These are phyloP conservation scores for Stevia rebaudiana DNA, from an alignment of 140 eudicot genomes.

Conservation along the genomic window DNA sequence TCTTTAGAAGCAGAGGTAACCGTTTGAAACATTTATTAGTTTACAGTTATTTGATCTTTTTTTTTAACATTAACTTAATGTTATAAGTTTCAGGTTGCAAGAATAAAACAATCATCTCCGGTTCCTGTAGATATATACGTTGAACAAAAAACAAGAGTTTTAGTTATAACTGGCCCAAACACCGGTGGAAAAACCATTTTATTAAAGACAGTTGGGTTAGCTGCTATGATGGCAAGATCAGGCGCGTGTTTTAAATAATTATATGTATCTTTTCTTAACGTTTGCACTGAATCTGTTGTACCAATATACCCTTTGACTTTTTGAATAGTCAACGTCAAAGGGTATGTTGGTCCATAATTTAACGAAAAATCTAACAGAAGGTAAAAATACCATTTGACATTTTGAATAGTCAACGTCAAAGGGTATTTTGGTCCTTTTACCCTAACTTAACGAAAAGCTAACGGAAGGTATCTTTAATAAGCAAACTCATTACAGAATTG, in stretches of 20 bases:
- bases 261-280: background rate
- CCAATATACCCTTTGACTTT: constrained; percentile 1
- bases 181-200: constrained; percentile 96
- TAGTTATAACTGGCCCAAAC: constrained; percentile 94
- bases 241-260: constrained; percentile 31
- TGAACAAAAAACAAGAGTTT: constrained; percentile 56
- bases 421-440: too few species aligned
- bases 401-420: too few species aligned
- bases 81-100: constrained; percentile 49
- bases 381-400: too few species aligned
- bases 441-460: too few species aligned
- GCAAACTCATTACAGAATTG: too few species aligned
- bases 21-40: background rate
- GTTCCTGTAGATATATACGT: constrained; percentile 70
- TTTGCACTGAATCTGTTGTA: constrained; percentile 6
- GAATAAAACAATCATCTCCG: constrained; percentile 57
- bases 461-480: too few species aligned
- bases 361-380: too few species aligned
- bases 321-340: background rate
- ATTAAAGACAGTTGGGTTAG: constrained; percentile 90
- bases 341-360: too few species aligned
- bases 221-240: constrained; percentile 96
- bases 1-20: constrained; percentile 57
- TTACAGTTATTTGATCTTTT: constrained; percentile 10
- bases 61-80: background rate